Percentiles rank a stretch among this genome's conserved stretches.
Conservation (phyloP, 1,139 yeast species). For the Candida tetrigidarum region DNA sequence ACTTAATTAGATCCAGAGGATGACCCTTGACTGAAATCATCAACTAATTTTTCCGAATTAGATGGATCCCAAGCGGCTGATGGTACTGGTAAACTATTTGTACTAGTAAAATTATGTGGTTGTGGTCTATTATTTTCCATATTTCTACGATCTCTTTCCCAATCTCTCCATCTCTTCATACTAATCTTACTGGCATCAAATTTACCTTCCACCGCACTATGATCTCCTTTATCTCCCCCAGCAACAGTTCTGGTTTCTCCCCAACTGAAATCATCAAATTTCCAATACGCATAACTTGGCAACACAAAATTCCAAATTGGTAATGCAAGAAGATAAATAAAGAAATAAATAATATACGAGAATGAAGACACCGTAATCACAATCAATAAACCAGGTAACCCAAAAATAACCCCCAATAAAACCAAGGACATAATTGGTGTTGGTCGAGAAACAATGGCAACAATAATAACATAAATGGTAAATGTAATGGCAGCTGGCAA, state of each 20-base stretch:
- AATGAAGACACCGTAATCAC: constrained; percentile 85
- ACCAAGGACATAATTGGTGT: constrained; percentile 84
- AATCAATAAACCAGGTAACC: constrained; percentile 86
- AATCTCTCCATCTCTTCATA: constrained; percentile 95
- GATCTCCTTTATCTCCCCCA: constrained; percentile 70
- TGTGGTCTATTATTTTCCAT: constrained; percentile 22
- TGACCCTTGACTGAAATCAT: constrained; percentile 33
- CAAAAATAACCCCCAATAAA: constrained; percentile 80
- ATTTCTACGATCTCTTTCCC: constrained; percentile 67
- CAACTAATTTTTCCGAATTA: constrained; percentile 29
- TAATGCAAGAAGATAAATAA: constrained; percentile 76
- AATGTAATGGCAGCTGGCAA: constrained; percentile 91
- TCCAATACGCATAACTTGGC: constrained; percentile 93
- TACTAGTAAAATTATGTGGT: constrained; percentile 6
- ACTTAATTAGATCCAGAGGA: constrained; percentile 20
- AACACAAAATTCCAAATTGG: constrained; percentile 96
- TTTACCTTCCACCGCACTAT: constrained; percentile 74
- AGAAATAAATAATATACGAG: constrained; percentile 81
- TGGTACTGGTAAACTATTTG: constrained; percentile 37
- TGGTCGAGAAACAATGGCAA: constrained; percentile 78
- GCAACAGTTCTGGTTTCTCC: constrained; percentile 93
- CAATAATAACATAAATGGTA: constrained; percentile 79
- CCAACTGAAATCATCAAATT: constrained; percentile 98
- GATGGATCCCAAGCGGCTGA: constrained; percentile 56
- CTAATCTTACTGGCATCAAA: constrained; percentile 87